Evolutionary conservation across 371 early-diverging fungal genomes (phyloP).

Genomic region (Mucor racemosus): DNA sequence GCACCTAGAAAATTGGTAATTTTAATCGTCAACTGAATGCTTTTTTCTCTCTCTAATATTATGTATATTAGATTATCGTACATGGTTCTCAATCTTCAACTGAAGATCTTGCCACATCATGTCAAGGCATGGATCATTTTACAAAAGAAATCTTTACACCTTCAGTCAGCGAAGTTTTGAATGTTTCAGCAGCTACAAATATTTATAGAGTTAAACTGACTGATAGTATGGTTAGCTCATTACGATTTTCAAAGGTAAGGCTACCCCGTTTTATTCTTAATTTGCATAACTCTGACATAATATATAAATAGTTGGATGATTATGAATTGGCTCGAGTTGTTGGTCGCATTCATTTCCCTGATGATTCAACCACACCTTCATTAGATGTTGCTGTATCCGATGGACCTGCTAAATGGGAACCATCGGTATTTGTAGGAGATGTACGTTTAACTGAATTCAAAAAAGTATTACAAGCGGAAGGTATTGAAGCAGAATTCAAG

Average conservation of each 20-base stretch:
- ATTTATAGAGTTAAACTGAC: constrained; percentile 81
- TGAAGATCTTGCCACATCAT: constrained; percentile 61
- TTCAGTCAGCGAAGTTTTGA: constrained; percentile 77
- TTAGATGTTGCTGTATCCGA: constrained; percentile 72
- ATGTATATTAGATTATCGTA: constrained; percentile 68
- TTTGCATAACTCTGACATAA: too few species aligned
- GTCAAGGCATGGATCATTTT: constrained; percentile 61
- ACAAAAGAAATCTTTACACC: constrained; percentile 88
- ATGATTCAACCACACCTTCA: constrained; percentile 73
- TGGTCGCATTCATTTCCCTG: constrained; percentile 72
- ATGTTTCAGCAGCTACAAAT: constrained; percentile 88
- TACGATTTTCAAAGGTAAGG: constrained; percentile 72
- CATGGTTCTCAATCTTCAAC: constrained; percentile 80
- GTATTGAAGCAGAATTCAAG: constrained; percentile 83
- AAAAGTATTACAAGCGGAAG: constrained; percentile 69
- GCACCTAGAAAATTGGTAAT: constrained; percentile 84
- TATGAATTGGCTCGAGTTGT: constrained; percentile 78
- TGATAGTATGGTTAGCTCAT: constrained; percentile 84
- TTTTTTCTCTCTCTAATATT: neutral
- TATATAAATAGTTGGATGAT: constrained; percentile 61
- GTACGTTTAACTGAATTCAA: constrained; percentile 83
- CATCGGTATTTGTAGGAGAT: constrained; percentile 87
- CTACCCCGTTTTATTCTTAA: too few species aligned
- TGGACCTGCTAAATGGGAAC: constrained; percentile 46
- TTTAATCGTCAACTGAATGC: neutral